Base-by-base conservation (phyloP, 2,329 filamentous ascomycete species). In the Massarina eburnea region DNA sequence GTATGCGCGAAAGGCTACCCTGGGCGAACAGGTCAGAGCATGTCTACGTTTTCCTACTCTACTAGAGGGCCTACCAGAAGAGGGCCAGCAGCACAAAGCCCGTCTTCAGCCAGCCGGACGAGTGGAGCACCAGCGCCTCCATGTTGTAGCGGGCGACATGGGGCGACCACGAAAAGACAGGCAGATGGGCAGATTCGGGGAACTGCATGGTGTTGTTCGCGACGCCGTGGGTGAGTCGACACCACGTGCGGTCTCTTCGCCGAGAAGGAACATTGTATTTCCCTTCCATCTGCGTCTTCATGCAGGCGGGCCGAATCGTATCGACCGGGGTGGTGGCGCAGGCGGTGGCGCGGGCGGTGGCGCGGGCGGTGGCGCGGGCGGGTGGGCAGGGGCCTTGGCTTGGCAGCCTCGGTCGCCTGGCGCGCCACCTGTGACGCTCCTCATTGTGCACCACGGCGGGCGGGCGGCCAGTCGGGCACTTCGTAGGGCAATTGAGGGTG, bases 1-100 rank as follows among this genome's bases (percentile, higher is more conserved):
- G 75, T 88, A 90, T 51, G 90, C 89, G 66, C 94, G 86, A 68
- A 89, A 87, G 48, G 91, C 78, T 50, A 96, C 80, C 90, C 89
- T 94, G 26, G 10, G 34, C 12, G n/a, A 5, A 2, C 15, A 30
- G 3, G 20, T 17, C 15, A 20, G 8, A 34, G 32, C 38, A 36
- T 14, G 34, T 33, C 21, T 43, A 20, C 12, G 20, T 35, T 18
- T 32, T 8, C 17, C n/a, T n/a, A 32, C 8, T 41, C 18, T 4
- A 15, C 15, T 15, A 24, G 10, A n/a, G 21, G 19, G 45, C 57
- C 24, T 58, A 67, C 65, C 67, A 70, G 54, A 69, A 64, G 19
- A 70, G 58, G 14, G 67, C 67, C 9, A 58, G 61, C 32, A 67
- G 54, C 15, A 69, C 58, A 52, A 59, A 68, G 34, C 62, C 56